Conservation (phyloP, 163 green algal genomes). For the Chlorella variabilis region DNA sequence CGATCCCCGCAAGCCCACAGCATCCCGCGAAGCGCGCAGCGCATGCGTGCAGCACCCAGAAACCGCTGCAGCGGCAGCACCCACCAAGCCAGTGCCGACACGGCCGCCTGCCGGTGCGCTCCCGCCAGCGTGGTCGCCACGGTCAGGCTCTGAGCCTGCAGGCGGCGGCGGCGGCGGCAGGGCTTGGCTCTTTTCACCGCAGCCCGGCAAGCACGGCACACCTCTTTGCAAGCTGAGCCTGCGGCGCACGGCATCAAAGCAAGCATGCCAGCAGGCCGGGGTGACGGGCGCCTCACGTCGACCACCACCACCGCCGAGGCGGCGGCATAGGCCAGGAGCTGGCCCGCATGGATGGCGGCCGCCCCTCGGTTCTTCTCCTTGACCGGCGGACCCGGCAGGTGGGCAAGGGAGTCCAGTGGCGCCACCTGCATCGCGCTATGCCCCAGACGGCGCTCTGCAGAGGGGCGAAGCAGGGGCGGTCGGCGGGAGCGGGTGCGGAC, state of each 20-base stretch:
- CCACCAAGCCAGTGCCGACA: slow-evolving; percentile 80
- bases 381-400: slow-evolving; percentile 23
- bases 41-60: background rate
- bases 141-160: slow-evolving; percentile 69
- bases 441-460: no score
- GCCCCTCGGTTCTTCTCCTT: slow-evolving; percentile 8
- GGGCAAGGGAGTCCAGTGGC: slow-evolving; percentile 25
- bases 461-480: background rate
- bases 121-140: slow-evolving; percentile 69
- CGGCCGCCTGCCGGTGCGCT: slow-evolving; percentile 59
- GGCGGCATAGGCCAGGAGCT: slow-evolving; percentile 69
- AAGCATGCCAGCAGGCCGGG: no score
- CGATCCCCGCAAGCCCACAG: no score
- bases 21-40: background rate
- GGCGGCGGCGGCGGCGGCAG: background rate
- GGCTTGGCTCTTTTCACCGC: background rate
- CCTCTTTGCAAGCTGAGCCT: background rate
- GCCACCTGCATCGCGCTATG: slow-evolving; percentile 22
- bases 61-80: no score
- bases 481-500: background rate
- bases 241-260: no score
- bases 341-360: slow-evolving; percentile 36
- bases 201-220: background rate
- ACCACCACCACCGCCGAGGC: slow-evolving; percentile 57
- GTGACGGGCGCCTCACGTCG: no score